phyloP scores from a whole-genome alignment of 192 early-diverging fungal genomes.

The Phycomyces nitens region DNA sequence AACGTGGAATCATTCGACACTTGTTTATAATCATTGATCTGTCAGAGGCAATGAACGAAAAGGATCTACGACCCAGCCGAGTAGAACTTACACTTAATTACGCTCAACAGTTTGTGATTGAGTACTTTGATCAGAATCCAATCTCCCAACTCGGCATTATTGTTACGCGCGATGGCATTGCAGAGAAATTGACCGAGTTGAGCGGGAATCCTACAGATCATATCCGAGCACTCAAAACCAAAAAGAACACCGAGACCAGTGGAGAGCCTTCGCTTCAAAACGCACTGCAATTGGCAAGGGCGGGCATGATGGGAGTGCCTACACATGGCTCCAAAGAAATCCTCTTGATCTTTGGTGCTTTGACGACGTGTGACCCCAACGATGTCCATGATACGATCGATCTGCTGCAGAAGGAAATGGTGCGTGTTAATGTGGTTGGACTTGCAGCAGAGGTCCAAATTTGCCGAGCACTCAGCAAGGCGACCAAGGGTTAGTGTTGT shows the following conservation, averaged over 20 bases:
- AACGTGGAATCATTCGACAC: slow-evolving; percentile 83
- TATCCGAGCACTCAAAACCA: slow-evolving; percentile 60
- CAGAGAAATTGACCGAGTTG: slow-evolving; percentile 83
- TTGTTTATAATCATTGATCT: slow-evolving; percentile 80
- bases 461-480: slow-evolving; percentile 65
- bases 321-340: slow-evolving; percentile 87
- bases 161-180: slow-evolving; percentile 79
- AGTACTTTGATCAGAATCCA: slow-evolving; percentile 96
- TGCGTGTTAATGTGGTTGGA: slow-evolving; percentile 86
- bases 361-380: slow-evolving; percentile 93
- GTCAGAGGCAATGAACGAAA: slow-evolving; percentile 79
- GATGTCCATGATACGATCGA: slow-evolving; percentile 83
- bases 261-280: slow-evolving; percentile 95
- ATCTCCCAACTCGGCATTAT: slow-evolving; percentile 85
- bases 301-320: slow-evolving; percentile 77
- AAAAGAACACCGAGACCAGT: slow-evolving; percentile 62
- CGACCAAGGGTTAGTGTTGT: slow-evolving; percentile 65
- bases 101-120: slow-evolving; percentile 70
- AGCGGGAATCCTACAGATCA: slow-evolving; percentile 84
- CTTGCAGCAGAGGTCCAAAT: slow-evolving; percentile 88
- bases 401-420: slow-evolving; percentile 58
- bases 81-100: slow-evolving; percentile 68
- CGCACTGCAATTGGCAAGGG: slow-evolving; percentile 78
- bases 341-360: slow-evolving; percentile 79
- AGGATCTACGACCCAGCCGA: slow-evolving; percentile 80